Evolutionary conservation across 1,139 yeast species (phyloP), one percentile per base, ranked within the genome.

Genomic region (Candida pseudocylindracea): DNA sequence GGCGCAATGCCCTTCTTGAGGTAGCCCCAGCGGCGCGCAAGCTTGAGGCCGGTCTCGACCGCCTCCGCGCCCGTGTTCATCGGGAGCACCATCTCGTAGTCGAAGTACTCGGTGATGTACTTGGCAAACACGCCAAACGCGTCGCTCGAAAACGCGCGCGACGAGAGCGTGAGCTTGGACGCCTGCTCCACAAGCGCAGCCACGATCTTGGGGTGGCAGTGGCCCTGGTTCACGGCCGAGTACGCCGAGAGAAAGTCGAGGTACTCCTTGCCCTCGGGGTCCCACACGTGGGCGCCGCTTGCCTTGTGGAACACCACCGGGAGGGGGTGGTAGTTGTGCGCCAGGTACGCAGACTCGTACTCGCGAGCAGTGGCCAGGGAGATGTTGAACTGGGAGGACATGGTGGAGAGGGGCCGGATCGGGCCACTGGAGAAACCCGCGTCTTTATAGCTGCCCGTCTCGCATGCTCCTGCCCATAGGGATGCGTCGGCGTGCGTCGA

Each of bases 41-140:
- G 61, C 55, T 85, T 85, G 51, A 88, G 63, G 29, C 79, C 94
- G 31, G 95, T 81, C 57, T 85, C 98, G 33, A 85, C 98, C 10
- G 98, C 98, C 56, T 85, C 96, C 26, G 95, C 95, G 49, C 98
- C 98, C 8, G 96, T 85, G 60, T 85, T 85, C 95, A 85, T 85
- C 42, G 98, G 98, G 51, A 85, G 62, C 8, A 85, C 88, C 78
- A 72, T 74, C 47, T 85, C 98, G 54, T 80, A 85, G 49, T 73
- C 67, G 58, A 88, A 85, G 51, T 59, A 85, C 51, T 83, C 92
- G 36, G 95, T 81, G 38, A 83, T 63, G 48, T 68, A 88, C 53
- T 83, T 80, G 43, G 95, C 92, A 48, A 72, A 85, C 31, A 66
- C 66, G 33, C 93, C 93, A 49, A 85, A 81, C 11, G 73, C 74